Conservation (phyloP, 305 asterid species). For the Ilex paraguariensis region DNA sequence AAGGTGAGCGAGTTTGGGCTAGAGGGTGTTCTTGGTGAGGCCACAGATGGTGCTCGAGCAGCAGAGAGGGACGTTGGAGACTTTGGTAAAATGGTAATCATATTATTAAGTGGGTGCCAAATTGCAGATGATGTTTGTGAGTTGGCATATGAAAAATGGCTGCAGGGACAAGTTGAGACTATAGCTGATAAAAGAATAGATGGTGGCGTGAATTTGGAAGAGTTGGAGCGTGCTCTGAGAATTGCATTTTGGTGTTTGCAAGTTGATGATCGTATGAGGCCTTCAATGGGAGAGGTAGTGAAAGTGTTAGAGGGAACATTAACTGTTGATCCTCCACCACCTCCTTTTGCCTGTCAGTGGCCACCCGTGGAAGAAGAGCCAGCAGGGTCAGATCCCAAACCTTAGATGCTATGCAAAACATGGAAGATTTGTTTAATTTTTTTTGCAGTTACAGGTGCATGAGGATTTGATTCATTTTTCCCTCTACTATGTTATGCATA, state of each 20-base stretch:
- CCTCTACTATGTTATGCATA: too few relatives aligned
- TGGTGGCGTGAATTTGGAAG: conserved; percentile 19
- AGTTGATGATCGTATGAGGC: conserved; percentile 36
- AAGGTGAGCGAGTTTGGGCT: conserved; percentile 40
- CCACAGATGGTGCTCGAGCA: conserved; percentile 8
- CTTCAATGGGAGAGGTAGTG: conserved; percentile 44
- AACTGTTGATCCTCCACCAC: conserved; percentile 33
- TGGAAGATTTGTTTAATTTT: too few relatives aligned
- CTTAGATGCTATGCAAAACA: neutral
- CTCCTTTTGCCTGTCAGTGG: conserved; percentile 14
- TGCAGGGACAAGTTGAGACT: conserved; percentile 13
- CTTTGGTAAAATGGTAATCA: conserved; percentile 32
- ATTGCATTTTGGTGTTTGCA: conserved; percentile 43
- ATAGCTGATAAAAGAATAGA: conserved; percentile 24
- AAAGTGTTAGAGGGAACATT: conserved; percentile 37
- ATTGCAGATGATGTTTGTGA: conserved; percentile 23
- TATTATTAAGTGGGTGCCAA: conserved; percentile 29
- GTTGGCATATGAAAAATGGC: conserved; percentile 27
- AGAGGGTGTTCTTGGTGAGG: conserved; percentile 15
- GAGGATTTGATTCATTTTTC: too few relatives aligned
- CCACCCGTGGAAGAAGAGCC: conserved; percentile 8
- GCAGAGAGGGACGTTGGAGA: conserved; percentile 34
- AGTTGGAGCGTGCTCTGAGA: conserved; percentile 33
- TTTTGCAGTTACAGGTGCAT: too few relatives aligned
- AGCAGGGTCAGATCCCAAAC: conserved; percentile 9